Conservation (phyloP, 1,139 yeast species). For the Entelexis sorbosivorans region DNA sequence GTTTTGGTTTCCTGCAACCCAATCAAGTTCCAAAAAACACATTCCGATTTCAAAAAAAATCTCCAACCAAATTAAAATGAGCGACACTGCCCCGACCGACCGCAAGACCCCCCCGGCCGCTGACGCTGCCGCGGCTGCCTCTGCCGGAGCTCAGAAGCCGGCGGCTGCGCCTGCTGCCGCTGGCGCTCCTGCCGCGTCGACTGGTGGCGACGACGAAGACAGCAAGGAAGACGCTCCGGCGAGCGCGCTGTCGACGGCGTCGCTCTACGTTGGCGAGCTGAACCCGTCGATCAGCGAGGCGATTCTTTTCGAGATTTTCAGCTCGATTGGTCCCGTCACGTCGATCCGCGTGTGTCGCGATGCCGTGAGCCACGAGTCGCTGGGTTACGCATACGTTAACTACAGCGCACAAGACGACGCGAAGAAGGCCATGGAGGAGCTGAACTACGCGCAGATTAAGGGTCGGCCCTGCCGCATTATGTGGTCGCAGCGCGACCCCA, state of each 20-base stretch:
- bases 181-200: constrained; percentile 11
- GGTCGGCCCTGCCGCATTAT: constrained; percentile 98
- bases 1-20: constrained; percentile 6
- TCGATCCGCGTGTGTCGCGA: constrained; percentile 99
- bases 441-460: constrained; percentile 87
- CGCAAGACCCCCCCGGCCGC: constrained; percentile 6
- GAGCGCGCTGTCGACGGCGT: constrained; percentile 33
- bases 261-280: constrained; percentile 95
- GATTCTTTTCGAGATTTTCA: constrained; percentile 83
- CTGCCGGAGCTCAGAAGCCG: constrained; percentile 8
- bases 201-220: constrained; percentile 9
- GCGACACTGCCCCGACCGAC: constrained; percentile 15
- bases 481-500: constrained; percentile 99
- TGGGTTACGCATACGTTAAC: constrained; percentile 98
- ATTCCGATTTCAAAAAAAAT: constrained; percentile 12
- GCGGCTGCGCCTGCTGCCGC: constrained; percentile 13
- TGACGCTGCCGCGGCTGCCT: constrained; percentile 9
- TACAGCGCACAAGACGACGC: constrained; percentile 85
- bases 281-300: constrained; percentile 93
- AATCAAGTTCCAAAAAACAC: constrained; percentile 12
- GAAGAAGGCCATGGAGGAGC: constrained; percentile 86
- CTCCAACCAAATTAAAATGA: constrained; percentile 11
- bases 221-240: constrained; percentile 24
- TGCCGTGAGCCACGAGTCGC: constrained; percentile 90
- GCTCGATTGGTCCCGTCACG: constrained; percentile 90